These are phyloP conservation scores for Bathelium albidoporum DNA, from an alignment of 495 filamentous ascomycete genomes.

Conservation along the genomic window DNA sequence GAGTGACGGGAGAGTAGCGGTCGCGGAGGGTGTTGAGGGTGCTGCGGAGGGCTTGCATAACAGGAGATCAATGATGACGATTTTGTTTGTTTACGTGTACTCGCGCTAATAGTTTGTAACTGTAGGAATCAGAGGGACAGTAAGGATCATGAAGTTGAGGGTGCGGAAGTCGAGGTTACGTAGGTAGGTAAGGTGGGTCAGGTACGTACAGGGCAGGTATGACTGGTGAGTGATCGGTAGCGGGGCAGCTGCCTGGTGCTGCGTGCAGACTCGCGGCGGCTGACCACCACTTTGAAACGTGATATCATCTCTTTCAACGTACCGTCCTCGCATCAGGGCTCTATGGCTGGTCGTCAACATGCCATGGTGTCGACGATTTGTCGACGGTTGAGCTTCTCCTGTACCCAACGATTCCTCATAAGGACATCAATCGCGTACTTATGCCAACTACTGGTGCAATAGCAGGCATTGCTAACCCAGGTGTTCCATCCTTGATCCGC, in stretches of 20 bases:
- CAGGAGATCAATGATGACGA: not conserved
- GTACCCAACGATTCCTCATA: no score
- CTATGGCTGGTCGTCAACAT: not conserved
- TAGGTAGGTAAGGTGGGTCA: not conserved
- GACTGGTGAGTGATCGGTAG: not conserved
- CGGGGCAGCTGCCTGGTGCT: not conserved
- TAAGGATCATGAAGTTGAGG: not conserved
- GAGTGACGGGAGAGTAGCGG: conserved; percentile 73
- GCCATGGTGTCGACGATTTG: not conserved
- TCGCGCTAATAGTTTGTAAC: not conserved
- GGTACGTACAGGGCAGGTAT: not conserved
- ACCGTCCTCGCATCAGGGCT: not conserved
- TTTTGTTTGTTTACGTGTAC: not conserved
- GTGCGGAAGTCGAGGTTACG: not conserved
- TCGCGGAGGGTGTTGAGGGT: conserved; percentile 80
- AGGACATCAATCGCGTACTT: no score
- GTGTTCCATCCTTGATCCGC: not conserved
- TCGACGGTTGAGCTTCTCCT: no score
- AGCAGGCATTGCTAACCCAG: not conserved
- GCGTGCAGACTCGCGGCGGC: not conserved
- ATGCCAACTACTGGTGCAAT: no score
- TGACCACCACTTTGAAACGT: not conserved
- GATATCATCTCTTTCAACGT: not conserved
- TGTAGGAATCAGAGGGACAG: not conserved
- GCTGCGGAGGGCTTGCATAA: conserved; percentile 52